Conservation (phyloP, 2,329 filamentous ascomycete species). For the Aspergillus brasiliensis region DNA sequence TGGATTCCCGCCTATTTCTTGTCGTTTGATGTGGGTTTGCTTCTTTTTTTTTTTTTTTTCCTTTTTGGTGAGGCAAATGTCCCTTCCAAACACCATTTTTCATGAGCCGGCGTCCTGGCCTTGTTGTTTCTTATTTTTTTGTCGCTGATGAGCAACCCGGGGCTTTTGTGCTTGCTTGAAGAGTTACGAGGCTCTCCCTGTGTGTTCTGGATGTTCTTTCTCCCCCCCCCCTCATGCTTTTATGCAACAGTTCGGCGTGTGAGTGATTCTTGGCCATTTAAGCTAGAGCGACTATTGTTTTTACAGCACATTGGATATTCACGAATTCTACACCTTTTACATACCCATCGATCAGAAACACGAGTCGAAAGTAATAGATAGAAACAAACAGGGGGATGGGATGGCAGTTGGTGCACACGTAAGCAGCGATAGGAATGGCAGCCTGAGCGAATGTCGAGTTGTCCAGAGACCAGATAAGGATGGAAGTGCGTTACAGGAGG, state of each 20-base stretch:
- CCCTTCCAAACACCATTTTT: background rate
- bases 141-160: background rate
- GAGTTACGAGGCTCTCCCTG: background rate
- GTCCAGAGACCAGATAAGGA: no score
- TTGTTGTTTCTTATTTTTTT: background rate
- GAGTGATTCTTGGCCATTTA: background rate
- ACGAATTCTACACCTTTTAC: background rate
- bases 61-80: background rate
- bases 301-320: background rate
- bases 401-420: background rate
- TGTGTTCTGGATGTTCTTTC: background rate
- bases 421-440: background rate
- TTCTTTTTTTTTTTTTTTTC: background rate
- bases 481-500: no score
- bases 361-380: background rate
- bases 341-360: no score
- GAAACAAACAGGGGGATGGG: background rate
- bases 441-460: no score
- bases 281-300: background rate
- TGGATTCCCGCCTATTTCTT: background rate
- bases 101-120: constrained; percentile 12
- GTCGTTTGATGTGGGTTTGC: background rate
- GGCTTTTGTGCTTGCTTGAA: background rate
- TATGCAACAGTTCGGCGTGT: background rate
- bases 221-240: background rate